Conservation (phyloP, 805 yeast genomes). For the Candida adriatica region DNA sequence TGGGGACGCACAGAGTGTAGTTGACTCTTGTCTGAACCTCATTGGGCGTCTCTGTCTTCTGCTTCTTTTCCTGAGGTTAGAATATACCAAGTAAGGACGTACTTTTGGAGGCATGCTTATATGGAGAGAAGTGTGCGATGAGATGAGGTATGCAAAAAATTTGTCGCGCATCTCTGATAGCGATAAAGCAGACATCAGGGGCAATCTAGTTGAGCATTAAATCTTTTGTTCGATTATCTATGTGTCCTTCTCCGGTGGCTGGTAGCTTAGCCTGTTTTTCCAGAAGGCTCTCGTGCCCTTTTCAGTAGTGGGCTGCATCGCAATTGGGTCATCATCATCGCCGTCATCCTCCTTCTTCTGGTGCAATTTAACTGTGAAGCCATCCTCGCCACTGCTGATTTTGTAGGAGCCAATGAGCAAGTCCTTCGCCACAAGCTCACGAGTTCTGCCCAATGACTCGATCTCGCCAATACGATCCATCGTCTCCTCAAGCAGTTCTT, state of each 20-base stretch:
- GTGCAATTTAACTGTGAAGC: conserved; percentile 10
- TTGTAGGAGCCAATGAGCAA: conserved; percentile 44
- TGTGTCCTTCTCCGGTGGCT: conserved; percentile 2
- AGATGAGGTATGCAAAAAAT: conserved; percentile 4
- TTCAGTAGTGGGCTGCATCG: conserved; percentile 23
- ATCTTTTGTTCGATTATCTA: no score
- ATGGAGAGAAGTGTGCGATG: conserved; percentile 7
- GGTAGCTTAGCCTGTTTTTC: conserved; percentile 18
- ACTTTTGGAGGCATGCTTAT: conserved; percentile 1
- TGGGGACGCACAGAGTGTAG: conserved; percentile 67
- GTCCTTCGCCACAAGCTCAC: conserved; percentile 71
- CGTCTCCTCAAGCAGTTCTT: conserved; percentile 57
- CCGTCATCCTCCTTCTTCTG: conserved; percentile 8
- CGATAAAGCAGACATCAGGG: no score
- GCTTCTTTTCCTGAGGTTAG: no score
- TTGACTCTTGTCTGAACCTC: conserved; percentile 18
- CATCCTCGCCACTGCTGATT: conserved; percentile 17
- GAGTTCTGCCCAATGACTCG: conserved; percentile 70
- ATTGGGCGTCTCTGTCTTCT: conserved; percentile 1
- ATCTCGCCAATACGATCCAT: conserved; percentile 64
- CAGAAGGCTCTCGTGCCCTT: conserved; percentile 20
- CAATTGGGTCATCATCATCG: conserved; percentile 18
- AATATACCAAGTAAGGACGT: no score
- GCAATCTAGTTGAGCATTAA: not conserved
- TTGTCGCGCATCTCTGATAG: no score